A percentile compares a stretch with the other conserved stretches of the same genome.
Conservation (phyloP, 371 early-diverging fungal genomes). For the Entomophthora muscae region DNA sequence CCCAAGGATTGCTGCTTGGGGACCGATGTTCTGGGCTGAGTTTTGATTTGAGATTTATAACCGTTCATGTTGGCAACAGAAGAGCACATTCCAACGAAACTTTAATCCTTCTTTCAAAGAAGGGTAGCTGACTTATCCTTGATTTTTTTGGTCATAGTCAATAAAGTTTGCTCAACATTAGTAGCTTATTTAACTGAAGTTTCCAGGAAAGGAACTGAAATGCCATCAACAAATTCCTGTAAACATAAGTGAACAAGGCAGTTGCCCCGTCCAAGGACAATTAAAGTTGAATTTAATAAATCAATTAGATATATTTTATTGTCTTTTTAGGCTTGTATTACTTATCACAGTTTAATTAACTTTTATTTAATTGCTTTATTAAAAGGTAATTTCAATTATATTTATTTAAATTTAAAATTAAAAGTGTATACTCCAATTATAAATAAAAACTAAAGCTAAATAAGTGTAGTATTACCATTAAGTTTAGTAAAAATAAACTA, state of each 20-base stretch:
- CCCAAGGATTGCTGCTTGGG: constrained; percentile 23
- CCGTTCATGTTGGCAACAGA: constrained; percentile 19
- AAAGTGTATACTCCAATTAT: too few species aligned
- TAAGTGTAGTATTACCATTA: too few species aligned
- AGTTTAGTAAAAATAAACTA: too few species aligned
- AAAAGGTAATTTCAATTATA: too few species aligned
- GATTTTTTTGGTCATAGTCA: constrained; percentile 82
- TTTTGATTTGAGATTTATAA: constrained; percentile 25
- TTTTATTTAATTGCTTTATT: too few species aligned
- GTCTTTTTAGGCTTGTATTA: too few species aligned
- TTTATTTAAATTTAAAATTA: too few species aligned
- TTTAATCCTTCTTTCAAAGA: background rate
- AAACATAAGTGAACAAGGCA: background rate
- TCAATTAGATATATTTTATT: too few species aligned
- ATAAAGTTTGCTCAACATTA: constrained; percentile 90
- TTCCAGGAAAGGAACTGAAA: constrained; percentile 80
- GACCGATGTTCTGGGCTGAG: constrained; percentile 27
- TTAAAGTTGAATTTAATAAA: too few species aligned
- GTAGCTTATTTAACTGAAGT: constrained; percentile 86
- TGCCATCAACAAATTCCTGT: constrained; percentile 67
- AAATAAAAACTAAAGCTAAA: too few species aligned
- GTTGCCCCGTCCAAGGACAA: too few species aligned
- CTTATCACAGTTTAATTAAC: too few species aligned
- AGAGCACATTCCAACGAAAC: constrained; percentile 18
- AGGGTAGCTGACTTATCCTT: constrained; percentile 46